Conservation (phyloP, 176 grass and related monocot species). For the Echinochloa phyllopogon region DNA sequence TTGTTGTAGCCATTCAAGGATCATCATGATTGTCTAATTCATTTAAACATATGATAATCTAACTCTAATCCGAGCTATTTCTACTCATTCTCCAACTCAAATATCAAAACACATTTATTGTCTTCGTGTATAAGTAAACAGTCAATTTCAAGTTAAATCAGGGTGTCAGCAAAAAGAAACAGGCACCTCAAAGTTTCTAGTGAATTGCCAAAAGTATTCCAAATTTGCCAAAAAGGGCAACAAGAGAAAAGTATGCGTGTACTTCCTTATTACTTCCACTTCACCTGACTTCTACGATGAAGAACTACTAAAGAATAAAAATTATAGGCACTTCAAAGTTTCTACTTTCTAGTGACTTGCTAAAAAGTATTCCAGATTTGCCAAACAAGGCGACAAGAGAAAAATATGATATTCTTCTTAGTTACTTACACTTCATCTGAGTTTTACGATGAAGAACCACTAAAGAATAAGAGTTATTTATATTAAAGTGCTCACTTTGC, state of each 20-base stretch:
- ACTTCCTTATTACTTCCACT: neutral
- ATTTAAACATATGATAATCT: no score
- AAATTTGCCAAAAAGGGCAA: neutral
- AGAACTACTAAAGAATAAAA: neutral
- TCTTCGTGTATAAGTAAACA: neutral
- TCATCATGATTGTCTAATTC: no score
- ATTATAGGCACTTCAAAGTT: no score
- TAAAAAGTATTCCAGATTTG: no score
- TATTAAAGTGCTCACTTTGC: neutral
- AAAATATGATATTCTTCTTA: no score
- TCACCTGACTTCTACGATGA: neutral
- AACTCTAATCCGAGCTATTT: constrained; percentile 1
- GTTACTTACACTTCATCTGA: no score
- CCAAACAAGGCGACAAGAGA: no score
- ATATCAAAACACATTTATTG: neutral
- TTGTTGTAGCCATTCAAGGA: no score
- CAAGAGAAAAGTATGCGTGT: neutral
- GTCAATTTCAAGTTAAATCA: neutral
- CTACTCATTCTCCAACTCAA: neutral
- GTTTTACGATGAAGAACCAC: no score
- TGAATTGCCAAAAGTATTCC: neutral
- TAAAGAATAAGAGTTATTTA: no score
- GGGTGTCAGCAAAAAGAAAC: neutral
- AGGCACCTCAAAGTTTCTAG: neutral
- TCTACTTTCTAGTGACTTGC: no score